Conservation (phyloP, 768 basidiomycete genomes). For the Pulveroboletus sp. region DNA sequence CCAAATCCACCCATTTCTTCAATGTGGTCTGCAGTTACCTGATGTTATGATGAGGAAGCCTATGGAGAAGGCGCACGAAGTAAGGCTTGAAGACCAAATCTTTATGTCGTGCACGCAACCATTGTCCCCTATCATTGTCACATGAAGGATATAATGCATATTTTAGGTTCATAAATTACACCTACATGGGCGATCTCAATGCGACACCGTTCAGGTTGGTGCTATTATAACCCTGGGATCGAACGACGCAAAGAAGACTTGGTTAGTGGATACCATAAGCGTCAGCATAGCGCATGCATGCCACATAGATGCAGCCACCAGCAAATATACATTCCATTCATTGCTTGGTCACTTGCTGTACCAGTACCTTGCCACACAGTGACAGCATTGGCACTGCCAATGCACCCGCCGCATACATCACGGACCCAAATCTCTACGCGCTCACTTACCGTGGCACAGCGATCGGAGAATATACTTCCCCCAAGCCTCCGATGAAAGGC, state of each 20-base stretch:
- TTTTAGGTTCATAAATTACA: background rate
- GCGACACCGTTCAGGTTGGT: slow-evolving; percentile 13
- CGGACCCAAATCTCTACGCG: background rate
- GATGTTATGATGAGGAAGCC: background rate
- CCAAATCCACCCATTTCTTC: slow-evolving; percentile 9
- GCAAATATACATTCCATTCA: slow-evolving; percentile 1
- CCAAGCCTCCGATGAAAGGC: background rate
- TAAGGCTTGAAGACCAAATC: background rate
- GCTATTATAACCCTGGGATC: slow-evolving; percentile 5
- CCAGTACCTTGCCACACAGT: slow-evolving; percentile 5
- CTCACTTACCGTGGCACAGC: slow-evolving; percentile 1
- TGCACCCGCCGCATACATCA: background rate
- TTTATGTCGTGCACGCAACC: slow-evolving; percentile 10
- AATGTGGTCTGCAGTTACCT: slow-evolving; percentile 14
- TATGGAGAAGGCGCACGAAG: background rate
- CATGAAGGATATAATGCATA: background rate
- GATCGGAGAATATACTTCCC: slow-evolving; percentile 5
- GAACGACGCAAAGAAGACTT: background rate
- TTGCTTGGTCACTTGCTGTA: background rate
- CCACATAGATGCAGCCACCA: background rate
- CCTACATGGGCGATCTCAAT: slow-evolving; percentile 11
- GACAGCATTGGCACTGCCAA: background rate
- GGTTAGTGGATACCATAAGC: background rate
- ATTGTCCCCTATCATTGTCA: background rate
- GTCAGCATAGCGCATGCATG: background rate